Percentiles rank a stretch among this genome's conserved stretches.
phyloP scores from a whole-genome alignment of 306 rosid species.

The Glycine tomentella region DNA sequence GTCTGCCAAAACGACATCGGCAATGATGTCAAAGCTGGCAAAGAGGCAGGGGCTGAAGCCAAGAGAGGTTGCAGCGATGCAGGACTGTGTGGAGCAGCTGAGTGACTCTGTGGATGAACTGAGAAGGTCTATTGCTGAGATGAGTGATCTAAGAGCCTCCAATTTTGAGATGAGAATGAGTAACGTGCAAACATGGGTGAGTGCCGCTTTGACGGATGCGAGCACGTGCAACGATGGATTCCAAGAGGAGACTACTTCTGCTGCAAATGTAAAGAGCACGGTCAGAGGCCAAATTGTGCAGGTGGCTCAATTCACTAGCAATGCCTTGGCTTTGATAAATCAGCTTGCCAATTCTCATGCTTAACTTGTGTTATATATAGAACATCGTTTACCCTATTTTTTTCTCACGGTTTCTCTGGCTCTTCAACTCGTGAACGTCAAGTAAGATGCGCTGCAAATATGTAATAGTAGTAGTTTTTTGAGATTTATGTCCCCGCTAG shows the following conservation, averaged over 20 bases:
- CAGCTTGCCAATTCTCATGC: slow-evolving; percentile 46
- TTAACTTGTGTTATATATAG: no score
- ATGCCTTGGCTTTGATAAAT: slow-evolving; percentile 81
- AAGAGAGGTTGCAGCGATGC: slow-evolving; percentile 62
- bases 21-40: slow-evolving; percentile 47
- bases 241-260: slow-evolving; percentile 48
- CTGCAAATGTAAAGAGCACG: slow-evolving; percentile 44
- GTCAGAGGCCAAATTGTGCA: slow-evolving; percentile 55
- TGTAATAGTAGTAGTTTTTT: no score
- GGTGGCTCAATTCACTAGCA: slow-evolving; percentile 70
- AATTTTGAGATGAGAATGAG: slow-evolving; percentile 54
- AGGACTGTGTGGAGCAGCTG: slow-evolving; percentile 75
- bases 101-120: slow-evolving; percentile 67
- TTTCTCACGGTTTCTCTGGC: no score
- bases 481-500: no score
- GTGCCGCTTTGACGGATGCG: slow-evolving; percentile 79
- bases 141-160: slow-evolving; percentile 44
- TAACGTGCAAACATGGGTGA: slow-evolving; percentile 82
- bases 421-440: no score
- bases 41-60: slow-evolving; percentile 52
- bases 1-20: slow-evolving; percentile 56
- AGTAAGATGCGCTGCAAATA: no score
- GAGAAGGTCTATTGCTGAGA: slow-evolving; percentile 57
- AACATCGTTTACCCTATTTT: no score
- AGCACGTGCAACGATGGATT: slow-evolving; percentile 77